A percentile compares a stretch with the other conserved stretches of the same genome.
phyloP scores from a whole-genome alignment of 257 asterid species.

The Cordia subcordata region DNA sequence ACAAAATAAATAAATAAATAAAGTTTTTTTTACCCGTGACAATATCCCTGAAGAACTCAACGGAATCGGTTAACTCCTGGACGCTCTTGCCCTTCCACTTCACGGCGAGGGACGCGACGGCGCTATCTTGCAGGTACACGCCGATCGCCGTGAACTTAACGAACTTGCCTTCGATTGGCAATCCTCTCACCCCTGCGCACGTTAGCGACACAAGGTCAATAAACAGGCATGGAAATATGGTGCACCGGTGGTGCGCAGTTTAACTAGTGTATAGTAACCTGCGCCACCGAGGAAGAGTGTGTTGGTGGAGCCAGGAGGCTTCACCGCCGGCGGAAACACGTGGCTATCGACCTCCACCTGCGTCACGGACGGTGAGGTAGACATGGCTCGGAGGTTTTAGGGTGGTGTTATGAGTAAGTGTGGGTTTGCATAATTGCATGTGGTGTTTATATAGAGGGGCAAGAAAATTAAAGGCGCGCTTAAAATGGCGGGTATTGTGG shows the following conservation, averaged over 20 bases:
- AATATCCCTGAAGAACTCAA: constrained; percentile 63
- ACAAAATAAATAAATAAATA: background rate
- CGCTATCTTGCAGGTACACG: constrained; percentile 60
- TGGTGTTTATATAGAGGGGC: too few species aligned
- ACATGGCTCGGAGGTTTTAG: constrained; percentile 7
- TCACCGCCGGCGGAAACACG: constrained; percentile 53
- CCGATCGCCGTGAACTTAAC: constrained; percentile 78
- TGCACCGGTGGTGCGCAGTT: too few species aligned
- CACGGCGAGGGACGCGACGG: constrained; percentile 51
- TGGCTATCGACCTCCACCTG: constrained; percentile 45
- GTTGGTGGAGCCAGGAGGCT: constrained; percentile 55
- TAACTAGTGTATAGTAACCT: constrained; percentile 36
- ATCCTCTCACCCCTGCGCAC: constrained; percentile 64
- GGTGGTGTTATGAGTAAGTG: too few species aligned
- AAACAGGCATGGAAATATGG: background rate
- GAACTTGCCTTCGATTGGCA: constrained; percentile 63
- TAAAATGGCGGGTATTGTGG: too few species aligned
- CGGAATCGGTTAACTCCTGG: constrained; percentile 54
- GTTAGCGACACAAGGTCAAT: constrained; percentile 8
- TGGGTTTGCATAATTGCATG: too few species aligned
- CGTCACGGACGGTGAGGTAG: constrained; percentile 25
- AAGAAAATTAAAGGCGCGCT: too few species aligned
- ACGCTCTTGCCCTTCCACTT: constrained; percentile 78
- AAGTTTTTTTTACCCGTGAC: constrained; percentile 43
- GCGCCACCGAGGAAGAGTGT: constrained; percentile 83